Evolutionary conservation across 1,284 basidiomycete species (phyloP), one percentile per base, ranked within the genome.

Genomic region (Agroathelia rolfsii): DNA sequence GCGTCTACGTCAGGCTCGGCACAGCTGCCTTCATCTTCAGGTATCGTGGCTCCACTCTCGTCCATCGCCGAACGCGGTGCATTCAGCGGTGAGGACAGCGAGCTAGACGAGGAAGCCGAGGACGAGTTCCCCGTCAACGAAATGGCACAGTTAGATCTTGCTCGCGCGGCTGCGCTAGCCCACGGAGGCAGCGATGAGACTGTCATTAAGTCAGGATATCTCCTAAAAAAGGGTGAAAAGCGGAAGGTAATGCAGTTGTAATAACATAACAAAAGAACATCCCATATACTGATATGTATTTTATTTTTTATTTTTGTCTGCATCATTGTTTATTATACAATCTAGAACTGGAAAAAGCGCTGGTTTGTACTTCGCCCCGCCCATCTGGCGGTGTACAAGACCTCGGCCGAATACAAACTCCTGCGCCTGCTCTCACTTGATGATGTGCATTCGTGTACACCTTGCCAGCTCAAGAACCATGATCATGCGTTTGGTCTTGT

Each of bases 301-400:
- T 20, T 40, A 14, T 7, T 41, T 34, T 30, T 29, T 36, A 30
- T 28, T 39, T 34, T 37, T 4, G 36, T 45, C 24, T 41, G 28
- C 39, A 36, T 36, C 17, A 15, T n/a, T 23, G 33, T 33, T 20
- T 28, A 25, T 37, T 14, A 33, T 29, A 28, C 36, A 31, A 30
- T 36, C 24, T 28, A 30, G 88, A 89, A 82, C 1, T 98, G 94
- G 94, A 97, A 97, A 69, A 93, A 93, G 62, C 75, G 94, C 22
- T 98, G 94, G 94, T 98, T 97, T 47, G 95, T 98, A 0, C 62
- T 98, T 38, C 75, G 94, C 10, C 76, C 87, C 0, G 85, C 84
- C 11, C 88, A 93, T 55, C 63, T 99, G 30, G 90, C 90, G 9
- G 96, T 95, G 61, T 98, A 98, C 76, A 97, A 97, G 66, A 92